phyloP scores from a whole-genome alignment of 108 stramenopile species.

The Phaeodactylum tricornutum region DNA sequence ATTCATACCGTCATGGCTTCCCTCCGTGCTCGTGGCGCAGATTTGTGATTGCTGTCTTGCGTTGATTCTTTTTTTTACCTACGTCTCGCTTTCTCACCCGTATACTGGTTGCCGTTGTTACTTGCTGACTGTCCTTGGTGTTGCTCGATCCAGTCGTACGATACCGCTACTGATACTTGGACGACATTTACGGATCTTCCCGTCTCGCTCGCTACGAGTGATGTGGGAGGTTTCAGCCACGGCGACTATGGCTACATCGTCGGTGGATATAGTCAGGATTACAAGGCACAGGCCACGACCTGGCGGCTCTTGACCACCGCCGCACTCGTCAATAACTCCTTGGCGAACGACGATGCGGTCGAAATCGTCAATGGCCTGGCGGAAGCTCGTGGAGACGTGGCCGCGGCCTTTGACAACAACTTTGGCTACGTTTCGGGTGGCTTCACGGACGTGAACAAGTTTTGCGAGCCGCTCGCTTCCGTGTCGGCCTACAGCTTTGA shows the following conservation, averaged over 20 bases:
- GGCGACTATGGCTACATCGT: slow-evolving; percentile 27
- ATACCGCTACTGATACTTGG: slow-evolving; percentile 42
- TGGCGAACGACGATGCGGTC: slow-evolving; percentile 3
- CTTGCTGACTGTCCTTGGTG: neutral
- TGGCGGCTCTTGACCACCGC: slow-evolving; percentile 16
- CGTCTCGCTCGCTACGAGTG: slow-evolving; percentile 20
- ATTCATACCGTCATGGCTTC: neutral
- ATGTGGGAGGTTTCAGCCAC: slow-evolving; percentile 31
- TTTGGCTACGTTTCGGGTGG: slow-evolving; percentile 46
- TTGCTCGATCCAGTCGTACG: slow-evolving; percentile 36
- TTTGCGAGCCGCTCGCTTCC: slow-evolving; percentile 26
- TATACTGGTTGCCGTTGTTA: neutral
- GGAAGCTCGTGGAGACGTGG: slow-evolving; percentile 40
- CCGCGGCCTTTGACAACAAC: slow-evolving; percentile 11
- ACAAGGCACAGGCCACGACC: slow-evolving; percentile 17
- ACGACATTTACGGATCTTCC: slow-evolving; percentile 25
- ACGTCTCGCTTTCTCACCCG: neutral
- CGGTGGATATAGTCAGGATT: slow-evolving; percentile 48
- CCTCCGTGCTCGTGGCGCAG: neutral
- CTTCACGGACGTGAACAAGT: slow-evolving; percentile 39
- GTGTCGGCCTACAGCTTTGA: slow-evolving; percentile 35
- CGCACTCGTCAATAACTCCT: neutral
- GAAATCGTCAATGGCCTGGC: slow-evolving; percentile 14
- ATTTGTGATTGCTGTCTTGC: neutral
- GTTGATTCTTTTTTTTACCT: neutral